Conservation (phyloP, 108 stramenopile species). For the Skeletonema menzelii region DNA sequence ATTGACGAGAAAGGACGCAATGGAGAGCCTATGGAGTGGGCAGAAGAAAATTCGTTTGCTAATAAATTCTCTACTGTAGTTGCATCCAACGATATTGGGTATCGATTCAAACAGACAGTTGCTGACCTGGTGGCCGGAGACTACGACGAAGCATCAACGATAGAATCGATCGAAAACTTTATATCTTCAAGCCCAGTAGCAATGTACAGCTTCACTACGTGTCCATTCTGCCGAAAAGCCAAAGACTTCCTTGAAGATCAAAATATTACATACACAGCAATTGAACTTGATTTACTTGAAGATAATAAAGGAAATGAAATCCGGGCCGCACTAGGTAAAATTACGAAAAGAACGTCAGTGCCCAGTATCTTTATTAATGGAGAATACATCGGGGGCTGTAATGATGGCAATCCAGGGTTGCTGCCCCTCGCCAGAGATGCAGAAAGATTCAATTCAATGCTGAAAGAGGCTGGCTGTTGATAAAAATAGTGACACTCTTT, state of each 20-base stretch:
- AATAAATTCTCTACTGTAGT: conserved; percentile 54
- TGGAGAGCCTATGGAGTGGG: conserved; percentile 77
- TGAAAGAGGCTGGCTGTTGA: conserved; percentile 8
- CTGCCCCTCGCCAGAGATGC: conserved; percentile 46
- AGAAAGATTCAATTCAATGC: conserved; percentile 10
- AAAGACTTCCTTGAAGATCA: conserved; percentile 61
- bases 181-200: conserved; percentile 32
- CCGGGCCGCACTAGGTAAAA: conserved; percentile 52
- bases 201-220: conserved; percentile 68
- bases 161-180: conserved; percentile 30
- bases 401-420: conserved; percentile 66
- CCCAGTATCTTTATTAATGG: conserved; percentile 69
- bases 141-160: conserved; percentile 45
- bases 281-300: conserved; percentile 63
- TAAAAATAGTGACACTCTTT: background rate
- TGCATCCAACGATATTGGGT: conserved; percentile 46
- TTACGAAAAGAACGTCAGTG: conserved; percentile 64
- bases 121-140: conserved; percentile 71
- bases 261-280: conserved; percentile 45
- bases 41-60: conserved; percentile 46
- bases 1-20: conserved; percentile 57
- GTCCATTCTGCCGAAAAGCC: conserved; percentile 74
- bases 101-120: conserved; percentile 69
- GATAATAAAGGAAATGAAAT: conserved; percentile 67
- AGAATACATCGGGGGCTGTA: conserved; percentile 61